Evolutionary conservation across 1,139 yeast species (phyloP).

Genomic region (Suhomyces guaymorum): DNA sequence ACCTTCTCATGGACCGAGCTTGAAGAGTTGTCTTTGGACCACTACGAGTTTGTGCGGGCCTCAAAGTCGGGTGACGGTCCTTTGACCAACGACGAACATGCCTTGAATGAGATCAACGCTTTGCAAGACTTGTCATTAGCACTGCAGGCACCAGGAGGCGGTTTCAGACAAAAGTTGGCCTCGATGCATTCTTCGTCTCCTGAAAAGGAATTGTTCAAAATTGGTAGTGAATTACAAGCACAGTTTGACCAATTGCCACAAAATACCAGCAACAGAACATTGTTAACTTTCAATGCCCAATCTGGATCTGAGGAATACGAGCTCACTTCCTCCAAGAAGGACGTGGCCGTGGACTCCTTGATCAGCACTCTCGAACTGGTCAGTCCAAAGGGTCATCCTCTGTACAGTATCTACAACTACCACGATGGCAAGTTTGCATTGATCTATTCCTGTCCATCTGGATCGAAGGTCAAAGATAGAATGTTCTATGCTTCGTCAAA

Average conservation of each 20-base stretch:
- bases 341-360: slow-evolving; percentile 25
- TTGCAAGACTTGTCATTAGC: slow-evolving; percentile 34
- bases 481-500: slow-evolving; percentile 91
- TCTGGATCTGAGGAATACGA: slow-evolving; percentile 28
- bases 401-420: slow-evolving; percentile 59
- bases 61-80: slow-evolving; percentile 45
- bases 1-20: slow-evolving; percentile 56
- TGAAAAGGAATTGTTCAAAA: slow-evolving; percentile 29
- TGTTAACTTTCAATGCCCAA: slow-evolving; percentile 39
- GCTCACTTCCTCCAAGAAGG: slow-evolving; percentile 18
- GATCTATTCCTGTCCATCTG: slow-evolving; percentile 87
- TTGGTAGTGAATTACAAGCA: slow-evolving; percentile 26
- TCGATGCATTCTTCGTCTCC: slow-evolving; percentile 33
- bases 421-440: slow-evolving; percentile 45
- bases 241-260: slow-evolving; percentile 24
- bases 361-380: slow-evolving; percentile 21
- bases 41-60: slow-evolving; percentile 38
- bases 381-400: slow-evolving; percentile 29
- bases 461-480: slow-evolving; percentile 84
- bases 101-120: slow-evolving; percentile 47
- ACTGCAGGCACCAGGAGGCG: slow-evolving; percentile 17
- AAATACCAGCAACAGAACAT: slow-evolving; percentile 15
- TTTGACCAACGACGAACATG: slow-evolving; percentile 62
- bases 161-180: slow-evolving; percentile 34
- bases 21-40: slow-evolving; percentile 57